Evolutionary conservation across 345 rosid genomes (phyloP), one percentile per base, ranked within the genome.

Genomic region (Hevea brasiliensis): DNA sequence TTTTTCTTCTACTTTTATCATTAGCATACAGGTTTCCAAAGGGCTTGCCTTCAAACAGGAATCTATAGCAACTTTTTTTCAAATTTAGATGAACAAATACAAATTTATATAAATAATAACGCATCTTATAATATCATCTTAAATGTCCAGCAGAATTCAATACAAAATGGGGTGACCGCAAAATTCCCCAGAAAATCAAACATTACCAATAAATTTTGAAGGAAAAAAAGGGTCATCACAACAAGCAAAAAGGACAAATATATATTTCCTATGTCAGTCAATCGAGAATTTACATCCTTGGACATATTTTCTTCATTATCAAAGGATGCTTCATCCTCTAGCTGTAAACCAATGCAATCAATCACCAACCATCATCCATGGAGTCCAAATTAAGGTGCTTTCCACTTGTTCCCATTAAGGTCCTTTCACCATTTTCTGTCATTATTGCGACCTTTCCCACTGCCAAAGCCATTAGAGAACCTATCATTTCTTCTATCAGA

Each of bases 401-500:
- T 2, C 37, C 37, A 32, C 37, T 32, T 32, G 37, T 32, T 32
- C 37, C 37, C 2, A 4, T 32, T 32, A 1, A 32, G 37, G 50
- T 8, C 11, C 42, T 56, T n/a, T 83, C 86, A 86, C 84, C 87
- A 78, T 71, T 75, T 80, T 68, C 26, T 69, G 17, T 67, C 41
- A 13, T 67, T 77, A 40, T 72, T 45, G 69, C 76, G 76, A 4
- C 89, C 86, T 13, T 69, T 71, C 8, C 85, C 76, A 26, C 89
- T 84, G 18, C 88, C 55, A 13, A 56, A 70, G 29, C 82, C 81
- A 59, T 32, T 32, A 1, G 84, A 77, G 48, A 80, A 86, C 81
- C 87, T 70, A 64, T 58, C 71, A 61, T 78, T 81, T 47, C 88
- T 80, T 57, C 78, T 56, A 62, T 78, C 82, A 37, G 81, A 71